phyloP scores from a whole-genome alignment of 2,329 filamentous ascomycete genomes.

The Pseudogymnoascus sp. region DNA sequence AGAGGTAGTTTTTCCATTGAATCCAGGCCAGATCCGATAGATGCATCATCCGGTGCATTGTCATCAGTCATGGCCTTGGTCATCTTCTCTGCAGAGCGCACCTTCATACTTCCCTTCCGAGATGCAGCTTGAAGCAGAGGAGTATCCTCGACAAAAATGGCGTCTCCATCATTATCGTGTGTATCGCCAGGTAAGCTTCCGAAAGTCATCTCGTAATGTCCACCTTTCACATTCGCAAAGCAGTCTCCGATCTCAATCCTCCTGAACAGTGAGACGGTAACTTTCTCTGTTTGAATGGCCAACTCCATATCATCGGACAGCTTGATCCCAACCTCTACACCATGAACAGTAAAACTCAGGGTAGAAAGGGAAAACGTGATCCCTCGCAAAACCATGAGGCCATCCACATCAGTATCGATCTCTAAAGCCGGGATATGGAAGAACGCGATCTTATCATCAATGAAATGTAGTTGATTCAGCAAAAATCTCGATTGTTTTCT shows the following conservation, averaged over 20 bases:
- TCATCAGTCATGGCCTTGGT: conserved; percentile 32
- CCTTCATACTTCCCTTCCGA: conserved; percentile 21
- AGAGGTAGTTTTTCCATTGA: conserved; percentile 36
- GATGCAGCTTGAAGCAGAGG: conserved; percentile 38
- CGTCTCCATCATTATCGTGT: conserved; percentile 32
- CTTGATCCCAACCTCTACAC: conserved; percentile 45
- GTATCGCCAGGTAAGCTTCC: conserved; percentile 30
- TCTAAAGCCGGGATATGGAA: conserved; percentile 38
- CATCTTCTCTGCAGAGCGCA: conserved; percentile 20
- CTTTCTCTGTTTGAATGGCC: conserved; percentile 41
- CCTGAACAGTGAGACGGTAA: conserved; percentile 40
- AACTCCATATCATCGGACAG: conserved; percentile 45
- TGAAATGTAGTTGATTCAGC: conserved; percentile 37
- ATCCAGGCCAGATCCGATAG: conserved; percentile 31
- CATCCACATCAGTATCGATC: conserved; percentile 45
- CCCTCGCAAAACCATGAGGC: conserved; percentile 44
- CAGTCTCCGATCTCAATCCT: conserved; percentile 44
- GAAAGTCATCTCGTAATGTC: conserved; percentile 43
- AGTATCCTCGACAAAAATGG: conserved; percentile 36
- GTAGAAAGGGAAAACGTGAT: conserved; percentile 42
- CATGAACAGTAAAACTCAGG: conserved; percentile 42
- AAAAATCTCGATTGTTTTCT: conserved; percentile 30
- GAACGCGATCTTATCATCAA: conserved; percentile 41
- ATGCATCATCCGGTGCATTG: conserved; percentile 29
- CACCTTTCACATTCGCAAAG: conserved; percentile 46